Evolutionary conservation across 2,329 filamentous ascomycete genomes (phyloP), one percentile per base, ranked within the genome.

Genomic region (Waltergamsia citrina): DNA sequence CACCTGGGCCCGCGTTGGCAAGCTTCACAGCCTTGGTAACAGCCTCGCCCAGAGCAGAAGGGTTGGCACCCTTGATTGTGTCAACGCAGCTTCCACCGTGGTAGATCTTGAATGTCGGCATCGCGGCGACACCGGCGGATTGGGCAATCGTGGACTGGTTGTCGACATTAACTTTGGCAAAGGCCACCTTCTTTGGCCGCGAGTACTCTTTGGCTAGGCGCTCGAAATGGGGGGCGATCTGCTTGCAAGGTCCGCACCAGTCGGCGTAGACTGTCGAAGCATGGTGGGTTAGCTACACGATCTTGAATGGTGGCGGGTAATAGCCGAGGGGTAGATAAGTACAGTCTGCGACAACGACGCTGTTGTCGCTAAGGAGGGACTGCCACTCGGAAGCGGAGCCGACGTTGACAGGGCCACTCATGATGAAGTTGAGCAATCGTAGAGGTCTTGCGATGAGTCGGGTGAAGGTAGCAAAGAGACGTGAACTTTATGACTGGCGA

Each of bases 21-120:
- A 79, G 60, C 52, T 73, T 74, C 33, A 77, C 63, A 4, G 74
- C 75, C 53, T 82, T 82, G 48, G 81, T 78, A 43, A 95, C 79
- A 17, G 84, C 85, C 36, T 77, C 71, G 23, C 78, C 81, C 28
- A 98, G 75, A 33, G 77, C 79, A 9, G 78, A 69, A 2, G 79
- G 74, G 62, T 94, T 84, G 22, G 88, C 87, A 47, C 92, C 92
- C 50, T 74, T 72, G 51, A 94, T 78, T 21, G 82, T 87, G 44
- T 85, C 73, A 51, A 84, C 71, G 48, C 81, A 75, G 43, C 71
- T 67, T 47, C 81, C 80, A 52, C 75, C 77, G 62, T 85, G 81
- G 69, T 86, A 88, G 59, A 96, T 78, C 55, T 95, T 74, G 62
- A 98, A 96, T 34, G 92, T 96, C 6, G 92, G 92, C 78, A 94